Conservation (phyloP, 164 flowering plant species). For the Magnolia officinalis region DNA sequence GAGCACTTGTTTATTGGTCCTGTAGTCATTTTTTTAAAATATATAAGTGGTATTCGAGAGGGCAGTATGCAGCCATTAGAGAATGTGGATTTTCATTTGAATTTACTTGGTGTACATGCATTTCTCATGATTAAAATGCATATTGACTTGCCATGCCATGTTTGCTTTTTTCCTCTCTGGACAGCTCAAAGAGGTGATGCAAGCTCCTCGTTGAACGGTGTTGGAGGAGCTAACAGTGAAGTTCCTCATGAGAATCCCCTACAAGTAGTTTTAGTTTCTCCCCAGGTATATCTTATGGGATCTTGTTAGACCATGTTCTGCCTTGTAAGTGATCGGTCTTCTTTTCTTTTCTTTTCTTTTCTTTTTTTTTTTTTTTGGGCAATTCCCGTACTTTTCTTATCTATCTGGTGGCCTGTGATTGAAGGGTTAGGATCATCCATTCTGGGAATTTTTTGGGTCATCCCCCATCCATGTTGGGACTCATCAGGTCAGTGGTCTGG, state of each 20-base stretch:
- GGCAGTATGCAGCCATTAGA: not conserved
- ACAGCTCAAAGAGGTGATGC: slow-evolving; percentile 3
- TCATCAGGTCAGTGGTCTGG: too few species aligned
- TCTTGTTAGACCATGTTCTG: not conserved
- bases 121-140: not conserved
- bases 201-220: slow-evolving; percentile 13
- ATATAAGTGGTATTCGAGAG: too few species aligned
- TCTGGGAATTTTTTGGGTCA: too few species aligned
- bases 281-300: slow-evolving; percentile 46
- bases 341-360: not conserved
- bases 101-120: not conserved
- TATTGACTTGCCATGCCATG: not conserved
- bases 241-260: slow-evolving; percentile 38
- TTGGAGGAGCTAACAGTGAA: slow-evolving; percentile 25
- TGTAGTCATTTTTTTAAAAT: too few species aligned
- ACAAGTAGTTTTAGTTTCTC: slow-evolving; percentile 81
- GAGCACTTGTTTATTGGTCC: too few species aligned
- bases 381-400: too few species aligned
- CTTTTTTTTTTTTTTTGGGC: too few species aligned
- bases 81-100: not conserved
- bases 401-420: too few species aligned
- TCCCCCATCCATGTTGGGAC: too few species aligned
- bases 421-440: too few species aligned
- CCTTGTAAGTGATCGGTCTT: not conserved
- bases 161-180: not conserved